Percentiles rank a stretch among this genome's conserved stretches.
phyloP scores from a whole-genome alignment of 176 grass and related monocot genomes.

The Cenchrus americanus region DNA sequence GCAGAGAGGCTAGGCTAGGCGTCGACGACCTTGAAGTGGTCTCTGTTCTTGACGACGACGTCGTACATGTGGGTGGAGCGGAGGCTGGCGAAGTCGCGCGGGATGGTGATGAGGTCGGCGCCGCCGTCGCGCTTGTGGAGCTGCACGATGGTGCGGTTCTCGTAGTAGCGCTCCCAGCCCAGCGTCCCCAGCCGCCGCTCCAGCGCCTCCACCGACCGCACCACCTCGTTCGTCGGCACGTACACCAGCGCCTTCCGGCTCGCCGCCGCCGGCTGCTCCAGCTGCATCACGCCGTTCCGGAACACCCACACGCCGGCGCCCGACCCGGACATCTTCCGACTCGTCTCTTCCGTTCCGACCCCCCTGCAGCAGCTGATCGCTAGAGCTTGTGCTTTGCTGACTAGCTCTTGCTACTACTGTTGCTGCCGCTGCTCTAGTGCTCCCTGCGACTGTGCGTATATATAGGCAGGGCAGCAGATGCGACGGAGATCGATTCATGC shows the following conservation, averaged over 20 bases:
- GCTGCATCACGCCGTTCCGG: slow-evolving; percentile 69
- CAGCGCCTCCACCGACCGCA: slow-evolving; percentile 63
- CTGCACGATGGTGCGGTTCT: slow-evolving; percentile 64
- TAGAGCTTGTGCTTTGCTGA: too few species aligned
- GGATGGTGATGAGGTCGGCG: slow-evolving; percentile 80
- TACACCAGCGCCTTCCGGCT: slow-evolving; percentile 61
- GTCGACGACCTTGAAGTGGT: slow-evolving; percentile 84
- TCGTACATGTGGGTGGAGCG: slow-evolving; percentile 95
- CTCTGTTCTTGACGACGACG: slow-evolving; percentile 87
- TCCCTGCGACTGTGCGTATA: neutral
- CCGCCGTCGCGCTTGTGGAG: slow-evolving; percentile 78
- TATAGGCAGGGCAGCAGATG: neutral
- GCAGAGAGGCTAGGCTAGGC: slow-evolving; percentile 16
- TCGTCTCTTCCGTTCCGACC: too few species aligned
- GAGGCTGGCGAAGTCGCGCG: slow-evolving; percentile 71
- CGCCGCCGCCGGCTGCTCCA: slow-evolving; percentile 51
- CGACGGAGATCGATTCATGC: neutral
- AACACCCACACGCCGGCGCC: slow-evolving; percentile 83
- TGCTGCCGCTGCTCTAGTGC: neutral
- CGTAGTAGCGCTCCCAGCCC: slow-evolving; percentile 89
- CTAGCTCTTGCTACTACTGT: neutral
- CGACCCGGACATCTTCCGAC: slow-evolving; percentile 26
- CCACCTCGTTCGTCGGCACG: slow-evolving; percentile 68
- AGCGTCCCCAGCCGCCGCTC: slow-evolving; percentile 64
- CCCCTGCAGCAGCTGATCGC: too few species aligned